Evolutionary conservation across 2,329 filamentous ascomycete species (phyloP).

Genomic region (Nigrospora osmanthi): DNA sequence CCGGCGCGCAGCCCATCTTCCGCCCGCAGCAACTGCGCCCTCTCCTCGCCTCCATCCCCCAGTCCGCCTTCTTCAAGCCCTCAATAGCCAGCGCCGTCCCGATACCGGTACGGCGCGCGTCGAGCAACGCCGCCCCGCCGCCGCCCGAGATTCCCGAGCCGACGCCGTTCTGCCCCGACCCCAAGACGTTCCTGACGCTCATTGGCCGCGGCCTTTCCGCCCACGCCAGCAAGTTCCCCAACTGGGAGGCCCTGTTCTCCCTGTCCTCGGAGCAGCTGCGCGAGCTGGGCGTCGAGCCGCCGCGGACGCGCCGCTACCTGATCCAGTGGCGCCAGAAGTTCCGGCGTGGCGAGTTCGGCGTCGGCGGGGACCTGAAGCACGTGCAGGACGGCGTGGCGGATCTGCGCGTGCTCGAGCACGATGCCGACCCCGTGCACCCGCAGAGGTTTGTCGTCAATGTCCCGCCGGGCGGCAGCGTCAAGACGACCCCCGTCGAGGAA

Average conservation of each 20-base stretch:
- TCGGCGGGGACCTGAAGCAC: constrained; percentile 73
- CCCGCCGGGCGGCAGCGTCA: constrained; percentile 33
- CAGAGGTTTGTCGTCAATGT: constrained; percentile 49
- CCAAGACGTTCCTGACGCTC: constrained; percentile 76
- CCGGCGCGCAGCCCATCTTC: constrained; percentile 14
- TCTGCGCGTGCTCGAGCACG: constrained; percentile 38
- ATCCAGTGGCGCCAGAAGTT: constrained; percentile 84
- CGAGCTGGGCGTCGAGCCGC: constrained; percentile 78
- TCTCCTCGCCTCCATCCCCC: constrained; percentile 5
- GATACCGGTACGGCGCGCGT: constrained; percentile 1
- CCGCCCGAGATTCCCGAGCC: constrained; percentile 48
- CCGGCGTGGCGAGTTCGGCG: constrained; percentile 66
- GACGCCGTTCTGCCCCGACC: constrained; percentile 80
- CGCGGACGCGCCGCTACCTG: constrained; percentile 75
- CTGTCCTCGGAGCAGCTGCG: constrained; percentile 70
- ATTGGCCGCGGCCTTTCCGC: constrained; percentile 82
- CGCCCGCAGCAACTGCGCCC: constrained; percentile 18
- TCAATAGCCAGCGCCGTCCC: constrained; percentile 4
- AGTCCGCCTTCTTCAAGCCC: not conserved
- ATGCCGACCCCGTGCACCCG: constrained; percentile 29
- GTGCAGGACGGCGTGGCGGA: constrained; percentile 52
- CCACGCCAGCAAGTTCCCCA: constrained; percentile 78
- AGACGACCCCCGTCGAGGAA: constrained; percentile 23
- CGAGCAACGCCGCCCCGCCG: not conserved
- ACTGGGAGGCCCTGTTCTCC: constrained; percentile 86